Evolutionary conservation across 2,329 filamentous ascomycete genomes (phyloP).

Genomic region (Orbilia blumenaviensis): DNA sequence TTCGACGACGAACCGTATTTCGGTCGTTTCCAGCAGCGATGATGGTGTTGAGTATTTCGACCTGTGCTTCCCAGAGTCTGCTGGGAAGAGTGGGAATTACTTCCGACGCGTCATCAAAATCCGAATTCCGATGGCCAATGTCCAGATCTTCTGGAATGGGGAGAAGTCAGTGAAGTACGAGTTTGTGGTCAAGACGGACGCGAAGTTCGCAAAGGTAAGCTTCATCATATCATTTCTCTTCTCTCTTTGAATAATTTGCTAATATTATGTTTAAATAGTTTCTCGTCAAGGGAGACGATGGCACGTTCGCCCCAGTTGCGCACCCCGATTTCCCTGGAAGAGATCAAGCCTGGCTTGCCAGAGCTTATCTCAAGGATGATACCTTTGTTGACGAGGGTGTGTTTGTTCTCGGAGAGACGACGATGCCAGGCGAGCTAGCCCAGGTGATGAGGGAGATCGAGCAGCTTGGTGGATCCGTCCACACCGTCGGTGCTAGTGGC

Average conservation of each 20-base stretch:
- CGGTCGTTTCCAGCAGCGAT: not conserved
- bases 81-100: slow-evolving; percentile 45
- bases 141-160: slow-evolving; percentile 41
- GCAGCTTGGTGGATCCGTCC: slow-evolving; percentile 3
- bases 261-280: slow-evolving; percentile 11
- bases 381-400: slow-evolving; percentile 34
- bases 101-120: slow-evolving; percentile 39
- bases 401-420: slow-evolving; percentile 39
- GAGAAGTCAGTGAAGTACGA: not conserved
- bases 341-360: slow-evolving; percentile 2
- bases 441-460: slow-evolving; percentile 11
- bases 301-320: slow-evolving; percentile 7
- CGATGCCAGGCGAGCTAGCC: slow-evolving; percentile 4
- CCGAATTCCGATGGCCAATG: slow-evolving; percentile 6
- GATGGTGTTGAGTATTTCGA: slow-evolving; percentile 26
- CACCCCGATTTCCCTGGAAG: slow-evolving; percentile 21
- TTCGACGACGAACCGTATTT: slow-evolving; percentile 32
- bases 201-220: slow-evolving; percentile 20
- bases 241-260: too few relatives aligned
- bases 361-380: slow-evolving; percentile 28
- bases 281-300: slow-evolving; percentile 6
- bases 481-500: slow-evolving; percentile 17
- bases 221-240: too few relatives aligned
- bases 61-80: slow-evolving; percentile 33
- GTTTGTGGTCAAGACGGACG: slow-evolving; percentile 32